A percentile compares a stretch with the other conserved stretches of the same genome.
These are phyloP conservation scores for Aspergillus sp. DNA, from an alignment of 2,329 filamentous ascomycete genomes.

Conservation along the genomic window DNA sequence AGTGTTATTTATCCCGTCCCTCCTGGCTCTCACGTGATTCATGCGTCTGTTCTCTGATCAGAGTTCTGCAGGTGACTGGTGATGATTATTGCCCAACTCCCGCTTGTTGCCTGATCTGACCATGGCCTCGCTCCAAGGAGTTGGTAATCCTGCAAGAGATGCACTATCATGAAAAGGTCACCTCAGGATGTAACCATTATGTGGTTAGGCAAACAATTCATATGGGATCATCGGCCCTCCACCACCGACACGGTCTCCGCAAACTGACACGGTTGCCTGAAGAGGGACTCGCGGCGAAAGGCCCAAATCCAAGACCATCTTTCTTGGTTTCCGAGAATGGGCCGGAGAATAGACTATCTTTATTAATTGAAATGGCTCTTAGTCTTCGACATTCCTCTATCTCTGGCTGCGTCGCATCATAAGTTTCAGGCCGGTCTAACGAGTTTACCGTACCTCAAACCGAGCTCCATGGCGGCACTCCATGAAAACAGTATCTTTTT, in stretches of 20 bases:
- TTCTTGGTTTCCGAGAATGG: not conserved
- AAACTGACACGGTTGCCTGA: slow-evolving; percentile 36
- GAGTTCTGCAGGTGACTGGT: slow-evolving; percentile 1
- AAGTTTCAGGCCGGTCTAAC: not conserved
- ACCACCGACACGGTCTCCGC: slow-evolving; percentile 28
- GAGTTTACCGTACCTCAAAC: not conserved
- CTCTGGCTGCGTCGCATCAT: not conserved
- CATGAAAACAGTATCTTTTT: not conserved
- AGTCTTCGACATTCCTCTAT: not conserved
- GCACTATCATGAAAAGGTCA: slow-evolving; percentile 50
- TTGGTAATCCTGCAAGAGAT: slow-evolving; percentile 42
- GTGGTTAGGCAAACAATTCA: slow-evolving; percentile 43
- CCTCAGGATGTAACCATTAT: slow-evolving; percentile 48
- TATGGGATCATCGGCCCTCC: slow-evolving; percentile 43
- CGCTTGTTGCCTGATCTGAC: slow-evolving; percentile 16
- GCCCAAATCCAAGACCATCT: not conserved
- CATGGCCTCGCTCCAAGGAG: slow-evolving; percentile 41
- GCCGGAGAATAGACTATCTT: not conserved
- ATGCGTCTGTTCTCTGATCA: slow-evolving; percentile 1
- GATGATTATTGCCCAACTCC: slow-evolving; percentile 21
- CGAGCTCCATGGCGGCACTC: not conserved
- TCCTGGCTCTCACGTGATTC: slow-evolving; percentile 4
- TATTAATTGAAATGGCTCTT: not conserved
- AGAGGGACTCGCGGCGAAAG: slow-evolving; percentile 33
- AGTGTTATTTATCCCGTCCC: not conserved